Evolutionary conservation across 495 filamentous ascomycete genomes (phyloP), one percentile per base, ranked within the genome.

Genomic region (Bryoglossum gracile): DNA sequence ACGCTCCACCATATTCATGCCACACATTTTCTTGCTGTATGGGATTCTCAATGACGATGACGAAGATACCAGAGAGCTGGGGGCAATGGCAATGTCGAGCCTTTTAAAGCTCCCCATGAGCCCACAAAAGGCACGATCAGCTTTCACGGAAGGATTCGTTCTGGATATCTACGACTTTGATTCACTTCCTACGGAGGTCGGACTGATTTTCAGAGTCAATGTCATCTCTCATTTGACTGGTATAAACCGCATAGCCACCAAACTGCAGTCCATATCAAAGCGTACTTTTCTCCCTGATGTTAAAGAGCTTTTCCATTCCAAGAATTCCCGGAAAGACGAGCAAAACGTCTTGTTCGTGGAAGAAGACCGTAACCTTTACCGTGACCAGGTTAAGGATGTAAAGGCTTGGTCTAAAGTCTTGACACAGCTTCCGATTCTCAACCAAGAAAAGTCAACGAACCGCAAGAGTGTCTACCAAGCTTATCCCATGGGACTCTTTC

Each of bases 311-410:
- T n/a, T n/a, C n/a, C n/a, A n/a, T n/a, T n/a, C n/a, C n/a, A n/a
- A n/a, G n/a, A n/a, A n/a, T n/a, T n/a, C n/a, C n/a, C n/a, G n/a
- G n/a, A n/a, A n/a, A n/a, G n/a, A n/a, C n/a, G 79, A 82, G 39
- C 81, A 87, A 56, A 81, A 77, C 23, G 74, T 84, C 2, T 68
- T 98, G 0, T 98, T 98, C 58, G 80, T 78, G 11, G 73, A 85
- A 55, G 92, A 98, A 65, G 89, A 92, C 56, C 87, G 91, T 54
- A 98, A 98, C 50, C 69, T 95, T 0, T 96, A 84, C 60, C 70
- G 92, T 41, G 90, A 95, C 56, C 78, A 85, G 40, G 76, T 87
- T 2, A 65, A 75, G 6, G 90, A 95, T 64, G 69, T 78, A 1
- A 68, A 71, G 17, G 44, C 75, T 10, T 95, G 89, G 90, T 36